A percentile compares a stretch with the other conserved stretches of the same genome.
Conservation (phyloP, 768 basidiomycete species). For the Russula emetica region DNA sequence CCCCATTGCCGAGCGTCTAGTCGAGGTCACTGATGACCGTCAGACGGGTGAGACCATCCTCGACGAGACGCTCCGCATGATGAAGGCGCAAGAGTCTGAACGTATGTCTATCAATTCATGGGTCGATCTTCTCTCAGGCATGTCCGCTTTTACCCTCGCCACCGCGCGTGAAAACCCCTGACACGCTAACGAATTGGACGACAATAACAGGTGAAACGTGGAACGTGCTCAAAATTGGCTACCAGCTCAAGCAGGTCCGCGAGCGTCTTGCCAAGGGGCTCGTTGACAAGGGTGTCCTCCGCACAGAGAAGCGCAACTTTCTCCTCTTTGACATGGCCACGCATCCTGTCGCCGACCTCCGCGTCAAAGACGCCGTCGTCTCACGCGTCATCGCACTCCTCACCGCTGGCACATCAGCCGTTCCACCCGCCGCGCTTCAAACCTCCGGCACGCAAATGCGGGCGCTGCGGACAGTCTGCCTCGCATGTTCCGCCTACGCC, state of each 20-base stretch:
- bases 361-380: conserved; percentile 83
- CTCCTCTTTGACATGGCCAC: conserved; percentile 99
- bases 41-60: conserved; percentile 95
- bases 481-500: conserved; percentile 90
- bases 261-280: conserved; percentile 96
- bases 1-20: conserved; percentile 72
- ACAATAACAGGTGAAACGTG: conserved; percentile 82
- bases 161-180: neutral
- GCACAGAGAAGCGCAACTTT: conserved; percentile 98
- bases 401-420: conserved; percentile 74
- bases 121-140: conserved; percentile 93
- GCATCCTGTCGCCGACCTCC: conserved; percentile 91
- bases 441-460: conserved; percentile 79
- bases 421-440: conserved; percentile 70
- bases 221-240: conserved; percentile 99
- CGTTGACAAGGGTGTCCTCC: conserved; percentile 97
- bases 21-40: conserved; percentile 88
- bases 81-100: conserved; percentile 74
- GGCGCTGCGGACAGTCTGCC: conserved; percentile 71
- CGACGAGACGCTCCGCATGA: conserved; percentile 94
- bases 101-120: conserved; percentile 83
- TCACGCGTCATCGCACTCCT: conserved; percentile 70
- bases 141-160: conserved; percentile 33
- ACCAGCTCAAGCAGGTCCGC: conserved; percentile 96
- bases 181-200: neutral